Base-by-base conservation (phyloP, 2,329 filamentous ascomycete species). In the Penicillium sp. region DNA sequence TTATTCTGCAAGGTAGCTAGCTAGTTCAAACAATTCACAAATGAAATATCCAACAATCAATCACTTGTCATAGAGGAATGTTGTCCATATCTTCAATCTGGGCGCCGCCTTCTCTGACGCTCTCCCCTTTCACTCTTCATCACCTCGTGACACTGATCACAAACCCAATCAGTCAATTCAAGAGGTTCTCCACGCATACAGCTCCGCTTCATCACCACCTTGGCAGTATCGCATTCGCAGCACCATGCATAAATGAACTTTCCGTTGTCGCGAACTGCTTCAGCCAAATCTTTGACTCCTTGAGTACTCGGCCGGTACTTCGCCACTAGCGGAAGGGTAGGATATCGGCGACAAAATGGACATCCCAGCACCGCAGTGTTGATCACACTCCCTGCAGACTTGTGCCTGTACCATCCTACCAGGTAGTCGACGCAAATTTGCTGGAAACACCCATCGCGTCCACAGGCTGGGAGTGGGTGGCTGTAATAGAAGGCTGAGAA, bases 181-280 rank as follows among this genome's bases (percentile, higher is more conserved):
- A 67, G 65, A 0, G 77, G 75, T 2, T 71, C 71, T 0, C 76
- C 79, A 0, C 68, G 68, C 0, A 75, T 78, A 59, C 81, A 83
- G 2, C 74, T 75, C 6, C 79, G 69, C 60, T 79, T 77, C 19
- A 77, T 70, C 50, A 72, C 75, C 55, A 70, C 70, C 60, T 73
- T 75, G 4, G 80, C 80, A 11, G 70, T 68, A 4, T 72, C 72
- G 53, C 81, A 82, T 4, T 59, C 65, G 3, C 34, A 56, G 61
- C 82, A 84, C 80, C 78, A 81, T 0, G 75, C 79, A 44, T 82
- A 80, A 51, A 82, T 77, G 75, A 76, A 81, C 1, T 67, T 68
- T 2, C 75, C 79, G 1, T 70, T 61, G 13, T 79, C 73, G 2
- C 72, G 63, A 0, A 81, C 69, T 0, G 78, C 81, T 1, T 64